Conservation (phyloP, 192 early-diverging fungal genomes). For the Coemansia sp. region DNA sequence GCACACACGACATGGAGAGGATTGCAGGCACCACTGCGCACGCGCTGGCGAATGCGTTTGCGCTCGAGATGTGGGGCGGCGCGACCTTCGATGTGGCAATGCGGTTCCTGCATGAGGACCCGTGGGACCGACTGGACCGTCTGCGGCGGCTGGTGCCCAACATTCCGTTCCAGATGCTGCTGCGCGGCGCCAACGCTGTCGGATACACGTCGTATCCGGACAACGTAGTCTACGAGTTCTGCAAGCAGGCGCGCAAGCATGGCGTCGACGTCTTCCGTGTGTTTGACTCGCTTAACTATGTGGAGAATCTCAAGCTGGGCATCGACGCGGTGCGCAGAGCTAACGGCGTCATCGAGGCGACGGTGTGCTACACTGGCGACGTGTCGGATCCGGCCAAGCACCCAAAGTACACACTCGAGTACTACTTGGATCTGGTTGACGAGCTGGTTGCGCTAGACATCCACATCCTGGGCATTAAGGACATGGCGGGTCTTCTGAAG, state of each 20-base stretch:
- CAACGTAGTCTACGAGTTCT: conserved; percentile 96
- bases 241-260: conserved; percentile 80
- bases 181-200: conserved; percentile 97
- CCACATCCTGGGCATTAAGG: conserved; percentile 90
- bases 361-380: conserved; percentile 93
- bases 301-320: conserved; percentile 93
- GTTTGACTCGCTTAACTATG: conserved; percentile 97
- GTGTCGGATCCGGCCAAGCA: conserved; percentile 77
- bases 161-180: conserved; percentile 98
- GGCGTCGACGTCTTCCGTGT: conserved; percentile 98
- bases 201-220: conserved; percentile 98
- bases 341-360: conserved; percentile 91
- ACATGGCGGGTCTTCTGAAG: conserved; percentile 97
- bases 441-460: conserved; percentile 88
- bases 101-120: conserved; percentile 95
- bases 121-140: conserved; percentile 89
- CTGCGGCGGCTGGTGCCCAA: conserved; percentile 89
- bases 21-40: conserved; percentile 89
- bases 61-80: conserved; percentile 97
- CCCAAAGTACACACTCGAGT: conserved; percentile 84
- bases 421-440: conserved; percentile 90
- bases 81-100: conserved; percentile 97
- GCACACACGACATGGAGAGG: conserved; percentile 89
- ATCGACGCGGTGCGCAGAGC: conserved; percentile 92
- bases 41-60: conserved; percentile 83